Evolutionary conservation across 331 rosid genomes (phyloP), one percentile per base, ranked within the genome.

Genomic region (Telfairia occidentalis): DNA sequence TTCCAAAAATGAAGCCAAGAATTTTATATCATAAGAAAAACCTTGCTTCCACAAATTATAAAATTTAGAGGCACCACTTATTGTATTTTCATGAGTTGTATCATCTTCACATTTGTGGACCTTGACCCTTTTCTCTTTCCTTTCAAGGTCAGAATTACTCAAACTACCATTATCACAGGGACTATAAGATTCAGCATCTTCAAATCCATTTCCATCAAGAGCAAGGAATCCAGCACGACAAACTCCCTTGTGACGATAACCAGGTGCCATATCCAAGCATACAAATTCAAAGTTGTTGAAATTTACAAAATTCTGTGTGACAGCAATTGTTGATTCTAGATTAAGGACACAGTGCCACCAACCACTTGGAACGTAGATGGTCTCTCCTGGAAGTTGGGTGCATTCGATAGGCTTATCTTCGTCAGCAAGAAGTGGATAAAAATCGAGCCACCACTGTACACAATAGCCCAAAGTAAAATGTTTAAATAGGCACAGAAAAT

Each of bases 341-440:
- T 95, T 95, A 78, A 95, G 77, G 82, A 95, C 96, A 86, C 97
- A 92, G 82, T 95, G 99, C 96, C 97, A 95, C 99, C 99, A 95
- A 83, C 97, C 99, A 84, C 97, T 95, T 1, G 97, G 99, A 83
- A 95, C 96, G 29, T 83, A 95, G 81, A 95, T 92, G 7, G 99
- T 95, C 87, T 95, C 97, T 79, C 99, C 99, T 5, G 97, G 99
- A 45, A 87, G 79, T 81, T 95, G 99, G 65, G 99, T 95, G 65
- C 96, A 95, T 81, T 95, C 99, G 78, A 91, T 87, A 53, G 99
- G 99, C 84, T 90, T 95, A 86, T 95, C 97, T 85, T 92, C 96
- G 78, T 92, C 97, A 79, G 96, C 89, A 78, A 95, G 97, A 83
- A 95, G 97, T 37, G 99, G 99, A 89, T 91, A 95, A 84, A 80